Evolutionary conservation across 2,329 filamentous ascomycete species (phyloP).

Genomic region (Ophiostoma himal-ulmi): DNA sequence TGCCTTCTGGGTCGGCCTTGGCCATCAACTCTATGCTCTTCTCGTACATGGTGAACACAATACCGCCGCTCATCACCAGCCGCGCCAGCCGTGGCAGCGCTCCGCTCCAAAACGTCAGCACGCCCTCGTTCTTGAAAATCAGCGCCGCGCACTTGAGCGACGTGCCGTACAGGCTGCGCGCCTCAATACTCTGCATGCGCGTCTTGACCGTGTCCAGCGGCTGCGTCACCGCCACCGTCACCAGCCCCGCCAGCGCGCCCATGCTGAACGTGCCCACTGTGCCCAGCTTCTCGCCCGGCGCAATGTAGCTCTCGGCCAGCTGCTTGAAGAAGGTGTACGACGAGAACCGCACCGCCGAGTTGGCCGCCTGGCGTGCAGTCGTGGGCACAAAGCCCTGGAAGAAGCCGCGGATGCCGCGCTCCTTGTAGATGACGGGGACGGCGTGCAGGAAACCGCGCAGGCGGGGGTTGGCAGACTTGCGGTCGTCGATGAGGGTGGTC

Average conservation of each 20-base stretch:
- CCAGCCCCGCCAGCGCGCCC: constrained; percentile 79
- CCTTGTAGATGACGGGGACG: constrained; percentile 75
- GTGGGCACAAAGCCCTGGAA: constrained; percentile 97
- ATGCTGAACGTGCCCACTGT: constrained; percentile 83
- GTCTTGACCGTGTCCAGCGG: constrained; percentile 93
- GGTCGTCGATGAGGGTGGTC: constrained; percentile 96
- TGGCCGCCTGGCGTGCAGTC: constrained; percentile 88
- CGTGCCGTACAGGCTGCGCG: constrained; percentile 74
- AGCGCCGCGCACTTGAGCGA: constrained; percentile 73
- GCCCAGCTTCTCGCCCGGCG: constrained; percentile 91
- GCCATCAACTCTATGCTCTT: constrained; percentile 90
- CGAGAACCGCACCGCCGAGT: constrained; percentile 85
- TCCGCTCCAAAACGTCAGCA: constrained; percentile 90
- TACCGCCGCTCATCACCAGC: constrained; percentile 85
- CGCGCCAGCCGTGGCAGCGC: constrained; percentile 79
- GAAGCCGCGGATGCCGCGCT: constrained; percentile 84
- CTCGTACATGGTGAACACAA: constrained; percentile 98
- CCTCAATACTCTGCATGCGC: constrained; percentile 93
- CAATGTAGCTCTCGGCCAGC: constrained; percentile 82
- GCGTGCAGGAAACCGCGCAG: constrained; percentile 91
- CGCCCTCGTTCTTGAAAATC: constrained; percentile 83
- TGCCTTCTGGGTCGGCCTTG: constrained; percentile 71
- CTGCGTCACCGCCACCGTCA: constrained; percentile 76
- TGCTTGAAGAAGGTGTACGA: constrained; percentile 89
- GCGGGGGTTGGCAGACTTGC: constrained; percentile 76